Percentiles rank a stretch among this genome's conserved stretches.
Conservation (phyloP, 257 asterid species). For the Solanum lycopersicoides region DNA sequence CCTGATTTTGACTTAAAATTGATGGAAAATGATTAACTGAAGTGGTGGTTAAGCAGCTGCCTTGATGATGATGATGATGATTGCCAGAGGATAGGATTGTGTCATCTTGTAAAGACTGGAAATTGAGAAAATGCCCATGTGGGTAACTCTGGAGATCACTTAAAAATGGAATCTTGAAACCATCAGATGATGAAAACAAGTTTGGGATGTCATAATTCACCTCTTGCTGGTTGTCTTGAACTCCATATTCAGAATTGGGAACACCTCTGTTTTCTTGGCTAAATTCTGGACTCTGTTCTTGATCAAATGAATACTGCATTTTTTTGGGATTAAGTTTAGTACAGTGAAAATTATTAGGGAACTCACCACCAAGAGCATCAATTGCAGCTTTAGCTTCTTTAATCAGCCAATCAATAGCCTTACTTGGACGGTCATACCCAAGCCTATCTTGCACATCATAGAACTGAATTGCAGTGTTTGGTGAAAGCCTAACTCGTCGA, state of each 20-base stretch:
- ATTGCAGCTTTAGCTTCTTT: constrained; percentile 81
- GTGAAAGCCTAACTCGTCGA: constrained; percentile 96
- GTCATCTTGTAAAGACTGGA: background rate
- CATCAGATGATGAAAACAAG: background rate
- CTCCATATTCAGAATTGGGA: background rate
- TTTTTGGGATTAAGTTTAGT: background rate
- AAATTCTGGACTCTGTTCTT: background rate
- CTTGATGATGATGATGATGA: background rate
- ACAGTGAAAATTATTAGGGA: background rate
- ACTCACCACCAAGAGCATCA: constrained; percentile 70
- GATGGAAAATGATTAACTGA: background rate
- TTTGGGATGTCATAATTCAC: background rate
- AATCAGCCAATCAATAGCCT: constrained; percentile 96
- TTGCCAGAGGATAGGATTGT: background rate
- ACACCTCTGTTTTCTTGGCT: background rate
- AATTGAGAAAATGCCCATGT: background rate
- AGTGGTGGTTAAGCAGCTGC: background rate
- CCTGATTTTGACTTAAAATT: constrained; percentile 42
- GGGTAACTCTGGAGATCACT: background rate
- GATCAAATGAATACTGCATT: background rate
- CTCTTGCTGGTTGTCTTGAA: background rate
- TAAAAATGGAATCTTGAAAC: background rate
- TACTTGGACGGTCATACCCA: constrained; percentile 97
- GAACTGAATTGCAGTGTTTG: constrained; percentile 93
- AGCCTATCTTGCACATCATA: constrained; percentile 97